Base-by-base conservation (phyloP, 2,329 filamentous ascomycete genomes). In the Rhytidhysteron rufulum region DNA sequence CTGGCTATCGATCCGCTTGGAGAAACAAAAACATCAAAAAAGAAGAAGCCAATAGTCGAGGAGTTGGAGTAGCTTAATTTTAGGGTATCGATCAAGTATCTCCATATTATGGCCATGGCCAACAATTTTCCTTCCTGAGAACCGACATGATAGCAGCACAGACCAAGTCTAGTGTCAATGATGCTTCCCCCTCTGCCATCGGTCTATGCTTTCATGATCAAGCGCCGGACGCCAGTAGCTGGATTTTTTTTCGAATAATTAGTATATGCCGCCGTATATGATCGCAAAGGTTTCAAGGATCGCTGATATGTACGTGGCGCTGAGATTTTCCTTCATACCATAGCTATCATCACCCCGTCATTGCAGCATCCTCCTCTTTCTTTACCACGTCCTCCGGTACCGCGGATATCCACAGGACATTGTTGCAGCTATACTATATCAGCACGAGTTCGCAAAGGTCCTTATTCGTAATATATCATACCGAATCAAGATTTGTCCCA, bases 401-500 rank as follows among this genome's bases (percentile, higher is more conserved):
- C 31, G 72, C 74, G 25, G 75, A 78, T 58, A 97, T 91, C 85
- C 88, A 97, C 34, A 97, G 77, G n/a, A 97, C 91, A 62, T 97
- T 97, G 71, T 97, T 97, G 71, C 89, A 94, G 62, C 86, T 88
- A 37, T 47, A 54, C 54, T 29, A 31, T 31, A 32, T n/a, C n/a
- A n/a, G n/a, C 29, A 17, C 29, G 3, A 3, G 1, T 11, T 8
- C 21, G 15, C 11, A 13, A 9, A 32, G 22, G 6, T n/a, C n/a
- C n/a, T n/a, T n/a, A n/a, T n/a, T n/a, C n/a, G n/a, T n/a, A n/a
- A 37, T 33, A 16, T 9, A 34, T 58, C 73, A 46, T 69, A 94
- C 85, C 91, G 77, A 60, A 98, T 97, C 57, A 98, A 69, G 33
- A 98, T 90, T 69, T 95, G 86, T 5, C 93, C 93, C 51, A 98